Conservation (phyloP, 352 stramenopile species). For the Globisporangium cylindrosporum region DNA sequence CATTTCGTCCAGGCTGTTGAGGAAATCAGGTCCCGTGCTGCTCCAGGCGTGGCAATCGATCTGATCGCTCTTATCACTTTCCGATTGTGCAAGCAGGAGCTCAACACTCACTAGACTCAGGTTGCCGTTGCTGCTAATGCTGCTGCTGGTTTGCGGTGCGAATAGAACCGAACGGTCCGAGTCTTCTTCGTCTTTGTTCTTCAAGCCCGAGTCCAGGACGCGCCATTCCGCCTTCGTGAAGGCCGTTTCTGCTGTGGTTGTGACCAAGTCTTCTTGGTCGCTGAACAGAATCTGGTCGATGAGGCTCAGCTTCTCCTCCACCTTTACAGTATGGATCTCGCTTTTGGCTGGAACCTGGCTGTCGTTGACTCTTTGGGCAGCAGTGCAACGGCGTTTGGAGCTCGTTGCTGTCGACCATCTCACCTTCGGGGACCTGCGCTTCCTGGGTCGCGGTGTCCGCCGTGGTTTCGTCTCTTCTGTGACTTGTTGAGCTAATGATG, state of each 20-base stretch:
- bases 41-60: background rate
- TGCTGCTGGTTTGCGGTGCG: background rate
- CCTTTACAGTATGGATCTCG: conserved; percentile 1
- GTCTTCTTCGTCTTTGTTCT: background rate
- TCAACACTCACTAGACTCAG: background rate
- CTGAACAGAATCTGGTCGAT: conserved; percentile 2
- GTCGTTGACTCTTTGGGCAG: background rate
- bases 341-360: background rate
- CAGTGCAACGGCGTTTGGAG: background rate
- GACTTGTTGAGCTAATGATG: background rate
- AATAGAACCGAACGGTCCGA: background rate
- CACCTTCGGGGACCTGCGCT: background rate
- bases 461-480: background rate
- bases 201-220: background rate
- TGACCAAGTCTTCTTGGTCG: background rate
- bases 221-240: background rate
- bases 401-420: background rate
- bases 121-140: background rate
- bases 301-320: conserved; percentile 5
- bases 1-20: conserved; percentile 1
- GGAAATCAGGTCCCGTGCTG: background rate
- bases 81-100: background rate
- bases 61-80: conserved; percentile 2
- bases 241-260: background rate
- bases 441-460: background rate